phyloP scores from a whole-genome alignment of 495 filamentous ascomycete genomes.

The Glutinoglossum americanum region DNA sequence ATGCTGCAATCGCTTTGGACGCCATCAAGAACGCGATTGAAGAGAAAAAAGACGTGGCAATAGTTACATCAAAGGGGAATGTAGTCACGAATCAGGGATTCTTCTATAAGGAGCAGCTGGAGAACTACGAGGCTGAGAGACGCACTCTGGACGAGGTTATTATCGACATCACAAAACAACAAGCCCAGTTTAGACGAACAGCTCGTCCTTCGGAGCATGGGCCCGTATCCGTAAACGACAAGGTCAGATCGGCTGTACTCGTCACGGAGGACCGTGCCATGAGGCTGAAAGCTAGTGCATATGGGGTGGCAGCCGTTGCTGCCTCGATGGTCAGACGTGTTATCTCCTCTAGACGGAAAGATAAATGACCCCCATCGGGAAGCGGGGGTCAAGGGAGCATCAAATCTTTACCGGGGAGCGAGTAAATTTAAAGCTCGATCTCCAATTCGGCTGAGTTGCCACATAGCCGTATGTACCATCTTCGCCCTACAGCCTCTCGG shows the following conservation, averaged over 20 bases:
- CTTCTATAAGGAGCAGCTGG: too few relatives aligned
- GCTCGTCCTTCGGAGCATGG: background rate
- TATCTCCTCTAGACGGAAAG: background rate
- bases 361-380: too few relatives aligned
- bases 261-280: conserved; percentile 5
- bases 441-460: too few relatives aligned
- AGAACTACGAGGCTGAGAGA: too few relatives aligned
- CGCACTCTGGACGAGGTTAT: conserved; percentile 2
- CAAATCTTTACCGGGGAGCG: too few relatives aligned
- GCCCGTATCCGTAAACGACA: background rate
- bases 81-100: too few relatives aligned
- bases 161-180: conserved; percentile 1
- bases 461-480: too few relatives aligned
- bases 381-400: too few relatives aligned
- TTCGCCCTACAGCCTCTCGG: too few relatives aligned
- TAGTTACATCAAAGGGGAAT: background rate
- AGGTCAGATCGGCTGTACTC: conserved; percentile 2
- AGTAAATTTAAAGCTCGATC: too few relatives aligned
- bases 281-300: conserved; percentile 4
- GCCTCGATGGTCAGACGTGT: conserved; percentile 4
- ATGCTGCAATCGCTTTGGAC: background rate
- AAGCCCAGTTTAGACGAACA: background rate
- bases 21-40: background rate
- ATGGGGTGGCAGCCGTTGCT: conserved; percentile 5
- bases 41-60: background rate